These are phyloP conservation scores for Phoma sp. DNA, from an alignment of 2,329 filamentous ascomycete species.

Conservation along the genomic window DNA sequence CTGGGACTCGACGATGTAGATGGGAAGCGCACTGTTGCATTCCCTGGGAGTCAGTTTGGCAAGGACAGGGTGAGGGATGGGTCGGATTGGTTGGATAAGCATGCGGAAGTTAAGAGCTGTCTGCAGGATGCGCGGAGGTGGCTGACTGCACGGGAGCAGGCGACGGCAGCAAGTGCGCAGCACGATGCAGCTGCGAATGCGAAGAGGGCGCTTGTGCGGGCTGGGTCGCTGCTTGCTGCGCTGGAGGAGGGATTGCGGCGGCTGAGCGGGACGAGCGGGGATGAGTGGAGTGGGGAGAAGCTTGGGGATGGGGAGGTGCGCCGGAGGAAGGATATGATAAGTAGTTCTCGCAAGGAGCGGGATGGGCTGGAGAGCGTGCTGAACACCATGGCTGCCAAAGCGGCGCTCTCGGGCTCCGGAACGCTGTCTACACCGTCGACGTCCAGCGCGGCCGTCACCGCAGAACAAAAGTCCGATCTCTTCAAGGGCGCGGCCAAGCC, in stretches of 20 bases:
- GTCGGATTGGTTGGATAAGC: slow-evolving; percentile 76
- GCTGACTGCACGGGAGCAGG: slow-evolving; percentile 73
- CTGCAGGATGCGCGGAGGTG: slow-evolving; percentile 72
- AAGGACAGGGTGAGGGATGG: slow-evolving; percentile 55
- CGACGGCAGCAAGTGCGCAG: slow-evolving; percentile 64
- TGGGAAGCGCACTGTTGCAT: slow-evolving; percentile 23
- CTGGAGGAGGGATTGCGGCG: slow-evolving; percentile 69
- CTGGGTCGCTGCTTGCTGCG: slow-evolving; percentile 67
- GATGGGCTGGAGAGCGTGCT: slow-evolving; percentile 78
- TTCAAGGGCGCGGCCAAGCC: slow-evolving; percentile 40
- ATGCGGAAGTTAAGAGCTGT: slow-evolving; percentile 74
- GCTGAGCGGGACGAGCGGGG: slow-evolving; percentile 43
- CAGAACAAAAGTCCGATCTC: slow-evolving; percentile 46
- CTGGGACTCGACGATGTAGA: slow-evolving; percentile 63
- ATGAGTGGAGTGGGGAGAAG: slow-evolving; percentile 54
- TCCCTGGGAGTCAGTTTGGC: slow-evolving; percentile 47
- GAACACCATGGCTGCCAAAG: slow-evolving; percentile 66
- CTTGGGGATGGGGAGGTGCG: slow-evolving; percentile 79
- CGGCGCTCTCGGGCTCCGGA: slow-evolving; percentile 50
- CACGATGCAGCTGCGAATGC: slow-evolving; percentile 77
- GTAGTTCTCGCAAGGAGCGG: slow-evolving; percentile 73
- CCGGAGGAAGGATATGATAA: slow-evolving; percentile 73
- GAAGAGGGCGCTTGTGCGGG: slow-evolving; percentile 75
- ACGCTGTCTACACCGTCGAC: slow-evolving; percentile 34
- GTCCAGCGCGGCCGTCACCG: slow-evolving; percentile 42